Percentiles rank a stretch among this genome's conserved stretches.
Conservation (phyloP, 768 basidiomycete species). For the Floccularia luteovirens region DNA sequence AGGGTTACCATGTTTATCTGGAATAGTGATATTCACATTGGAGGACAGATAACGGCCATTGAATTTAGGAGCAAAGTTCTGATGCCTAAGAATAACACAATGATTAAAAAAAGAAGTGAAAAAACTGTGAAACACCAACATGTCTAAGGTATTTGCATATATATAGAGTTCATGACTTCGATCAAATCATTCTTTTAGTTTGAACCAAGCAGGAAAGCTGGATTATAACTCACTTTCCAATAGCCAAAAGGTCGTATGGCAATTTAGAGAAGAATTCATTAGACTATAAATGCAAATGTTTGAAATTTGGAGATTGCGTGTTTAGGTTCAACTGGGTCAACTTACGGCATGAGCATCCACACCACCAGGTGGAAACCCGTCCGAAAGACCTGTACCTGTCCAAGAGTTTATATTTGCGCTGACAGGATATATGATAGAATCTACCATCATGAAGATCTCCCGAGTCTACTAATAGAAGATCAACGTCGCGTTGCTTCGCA, state of each 20-base stretch:
- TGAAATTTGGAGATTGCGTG: neutral
- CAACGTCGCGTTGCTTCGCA: conserved; percentile 57
- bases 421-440: neutral
- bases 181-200: neutral
- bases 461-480: conserved; percentile 76
- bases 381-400: conserved; percentile 67
- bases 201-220: neutral
- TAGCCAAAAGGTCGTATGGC: conserved; percentile 76
- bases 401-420: neutral
- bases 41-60: conserved; percentile 74
- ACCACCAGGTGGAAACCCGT: conserved; percentile 64
- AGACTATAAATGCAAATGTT: conserved; percentile 30
- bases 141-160: conserved; percentile 59
- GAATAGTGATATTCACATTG: conserved; percentile 78
- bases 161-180: conserved; percentile 73
- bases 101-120: neutral
- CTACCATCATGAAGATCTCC: conserved; percentile 72
- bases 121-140: conserved; percentile 26
- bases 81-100: conserved; percentile 28
- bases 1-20: conserved; percentile 28
- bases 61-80: conserved; percentile 59
- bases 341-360: conserved; percentile 67
- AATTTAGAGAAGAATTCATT: conserved; percentile 67
- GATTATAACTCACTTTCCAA: conserved; percentile 60
- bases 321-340: neutral